Percentiles rank a stretch among this genome's conserved stretches.
phyloP scores from a whole-genome alignment of 768 basidiomycete species.

The Tylopilus subfusipes region DNA sequence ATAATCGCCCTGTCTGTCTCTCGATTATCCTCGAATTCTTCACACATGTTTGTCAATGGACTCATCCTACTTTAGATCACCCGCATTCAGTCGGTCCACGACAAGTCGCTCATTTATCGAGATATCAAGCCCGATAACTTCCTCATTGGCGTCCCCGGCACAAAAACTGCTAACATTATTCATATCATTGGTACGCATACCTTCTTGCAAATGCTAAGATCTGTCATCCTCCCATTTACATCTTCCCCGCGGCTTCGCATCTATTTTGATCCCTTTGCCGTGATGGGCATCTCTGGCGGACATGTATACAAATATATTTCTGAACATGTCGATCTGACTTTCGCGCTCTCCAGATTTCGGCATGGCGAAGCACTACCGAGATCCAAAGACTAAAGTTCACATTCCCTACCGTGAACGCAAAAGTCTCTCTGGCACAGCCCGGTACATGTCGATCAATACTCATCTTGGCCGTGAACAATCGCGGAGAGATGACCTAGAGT shows the following conservation, averaged over 20 bases:
- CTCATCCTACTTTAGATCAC: constrained; percentile 61
- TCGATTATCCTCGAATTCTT: constrained; percentile 7
- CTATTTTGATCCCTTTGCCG: background rate
- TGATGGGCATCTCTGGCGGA: background rate
- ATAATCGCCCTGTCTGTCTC: background rate
- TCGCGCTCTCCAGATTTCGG: constrained; percentile 71
- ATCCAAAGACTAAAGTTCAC: constrained; percentile 95
- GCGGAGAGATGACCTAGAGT: constrained; percentile 93
- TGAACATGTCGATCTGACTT: constrained; percentile 8
- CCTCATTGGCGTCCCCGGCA: constrained; percentile 89
- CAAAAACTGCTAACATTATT: constrained; percentile 84
- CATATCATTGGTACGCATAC: constrained; percentile 75
- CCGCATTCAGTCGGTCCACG: constrained; percentile 95
- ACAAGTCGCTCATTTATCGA: constrained; percentile 96
- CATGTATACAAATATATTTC: background rate
- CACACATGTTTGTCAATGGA: background rate
- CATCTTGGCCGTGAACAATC: constrained; percentile 95
- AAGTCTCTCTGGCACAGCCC: constrained; percentile 91
- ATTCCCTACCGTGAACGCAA: constrained; percentile 99
- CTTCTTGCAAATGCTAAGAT: constrained; percentile 3
- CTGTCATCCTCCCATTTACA: constrained; percentile 5
- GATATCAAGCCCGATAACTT: constrained; percentile 99
- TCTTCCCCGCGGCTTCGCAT: background rate
- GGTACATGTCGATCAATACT: constrained; percentile 99
- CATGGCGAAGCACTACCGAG: constrained; percentile 99